Conservation (phyloP, 805 yeast species). For the Candida easanensis region DNA sequence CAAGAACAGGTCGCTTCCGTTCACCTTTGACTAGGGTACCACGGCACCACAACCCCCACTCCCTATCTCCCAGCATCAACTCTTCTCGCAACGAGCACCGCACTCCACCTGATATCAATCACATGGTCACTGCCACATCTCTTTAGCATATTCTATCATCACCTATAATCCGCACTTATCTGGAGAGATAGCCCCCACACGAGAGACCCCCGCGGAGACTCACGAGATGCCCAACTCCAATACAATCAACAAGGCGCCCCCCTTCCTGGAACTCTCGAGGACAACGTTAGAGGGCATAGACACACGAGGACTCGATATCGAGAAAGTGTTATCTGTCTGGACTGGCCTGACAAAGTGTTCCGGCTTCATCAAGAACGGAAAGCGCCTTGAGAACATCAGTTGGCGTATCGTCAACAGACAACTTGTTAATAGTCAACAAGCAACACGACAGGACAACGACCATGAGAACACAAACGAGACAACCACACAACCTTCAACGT, state of each 20-base stretch:
- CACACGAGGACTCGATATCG: conserved; percentile 33
- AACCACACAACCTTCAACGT: conserved; percentile 3
- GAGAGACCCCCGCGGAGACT: conserved; percentile 1
- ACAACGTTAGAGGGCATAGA: conserved; percentile 26
- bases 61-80: neutral
- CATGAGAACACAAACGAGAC: neutral
- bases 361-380: conserved; percentile 28
- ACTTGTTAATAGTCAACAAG: conserved; percentile 19
- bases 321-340: conserved; percentile 40
- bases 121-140: neutral
- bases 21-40: too few relatives aligned
- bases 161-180: too few relatives aligned
- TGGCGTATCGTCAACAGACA: conserved; percentile 32
- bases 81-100: neutral
- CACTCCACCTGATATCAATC: neutral
- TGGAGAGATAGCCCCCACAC: too few relatives aligned
- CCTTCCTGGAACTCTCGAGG: conserved; percentile 28
- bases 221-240: conserved; percentile 15
- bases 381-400: conserved; percentile 30
- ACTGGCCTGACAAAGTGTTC: conserved; percentile 35
- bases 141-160: neutral
- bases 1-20: too few relatives aligned
- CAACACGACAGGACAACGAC: neutral
- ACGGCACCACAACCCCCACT: too few relatives aligned
- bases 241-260: conserved; percentile 28